Percentiles rank a stretch among this genome's conserved stretches.
These are phyloP conservation scores for Cyberlindnera petersonii DNA, from an alignment of 805 yeast species.

Conservation along the genomic window DNA sequence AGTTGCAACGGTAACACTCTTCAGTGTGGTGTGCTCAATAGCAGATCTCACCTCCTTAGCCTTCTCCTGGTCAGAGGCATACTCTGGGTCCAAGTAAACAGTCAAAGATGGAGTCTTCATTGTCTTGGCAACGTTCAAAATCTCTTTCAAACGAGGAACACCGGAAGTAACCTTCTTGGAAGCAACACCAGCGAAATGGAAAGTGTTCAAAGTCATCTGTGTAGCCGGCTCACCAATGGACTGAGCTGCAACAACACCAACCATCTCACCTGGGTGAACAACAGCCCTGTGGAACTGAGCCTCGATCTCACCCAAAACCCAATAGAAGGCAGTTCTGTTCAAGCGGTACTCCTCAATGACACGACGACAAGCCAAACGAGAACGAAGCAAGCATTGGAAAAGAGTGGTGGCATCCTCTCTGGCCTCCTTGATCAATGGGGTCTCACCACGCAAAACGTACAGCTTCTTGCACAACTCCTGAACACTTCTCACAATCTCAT, in stretches of 20 bases:
- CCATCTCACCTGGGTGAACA: slow-evolving; percentile 98
- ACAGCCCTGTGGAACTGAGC: slow-evolving; percentile 87
- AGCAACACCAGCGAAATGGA: slow-evolving; percentile 98
- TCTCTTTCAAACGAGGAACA: slow-evolving; percentile 97
- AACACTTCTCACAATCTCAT: slow-evolving; percentile 74
- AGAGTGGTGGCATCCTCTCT: slow-evolving; percentile 87
- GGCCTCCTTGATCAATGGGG: slow-evolving; percentile 71
- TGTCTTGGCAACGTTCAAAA: slow-evolving; percentile 95
- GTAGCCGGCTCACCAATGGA: slow-evolving; percentile 98
- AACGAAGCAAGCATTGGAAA: slow-evolving; percentile 88
- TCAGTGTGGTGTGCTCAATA: slow-evolving; percentile 91
- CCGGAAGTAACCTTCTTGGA: slow-evolving; percentile 94
- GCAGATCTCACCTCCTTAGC: slow-evolving; percentile 96
- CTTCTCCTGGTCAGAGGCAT: slow-evolving; percentile 83
- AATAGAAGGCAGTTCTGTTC: slow-evolving; percentile 82
- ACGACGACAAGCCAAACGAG: slow-evolving; percentile 87
- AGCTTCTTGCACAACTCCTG: slow-evolving; percentile 62
- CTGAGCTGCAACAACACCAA: slow-evolving; percentile 96
- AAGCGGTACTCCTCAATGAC: slow-evolving; percentile 87
- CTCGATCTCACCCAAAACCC: slow-evolving; percentile 94
- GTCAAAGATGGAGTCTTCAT: slow-evolving; percentile 99
- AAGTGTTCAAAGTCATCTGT: slow-evolving; percentile 94
- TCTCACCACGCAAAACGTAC: slow-evolving; percentile 78
- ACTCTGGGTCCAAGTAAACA: slow-evolving; percentile 78
- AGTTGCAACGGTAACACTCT: slow-evolving; percentile 94